A percentile compares a stretch with the other conserved stretches of the same genome.
Conservation (phyloP, 352 stramenopile species). For the Pythium insidiosum region DNA sequence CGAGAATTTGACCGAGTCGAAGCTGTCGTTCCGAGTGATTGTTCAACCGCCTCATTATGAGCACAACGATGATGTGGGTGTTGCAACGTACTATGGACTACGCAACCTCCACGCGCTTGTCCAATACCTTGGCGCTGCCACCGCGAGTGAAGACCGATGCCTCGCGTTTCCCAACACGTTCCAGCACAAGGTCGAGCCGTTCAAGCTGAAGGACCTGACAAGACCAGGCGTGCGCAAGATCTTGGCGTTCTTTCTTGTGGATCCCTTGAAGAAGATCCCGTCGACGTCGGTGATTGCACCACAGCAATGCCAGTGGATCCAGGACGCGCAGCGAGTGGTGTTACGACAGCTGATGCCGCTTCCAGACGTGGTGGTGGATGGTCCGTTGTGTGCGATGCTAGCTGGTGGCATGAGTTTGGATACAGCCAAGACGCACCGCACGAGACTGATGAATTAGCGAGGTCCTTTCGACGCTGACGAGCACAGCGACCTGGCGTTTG, state of each 20-base stretch:
- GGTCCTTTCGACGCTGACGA: no score
- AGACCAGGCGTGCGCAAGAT: conserved; percentile 8
- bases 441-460: no score
- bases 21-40: conserved; percentile 14
- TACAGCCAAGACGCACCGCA: no score
- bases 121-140: conserved; percentile 14
- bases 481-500: no score
- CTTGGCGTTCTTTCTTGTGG: no score
- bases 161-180: conserved; percentile 24
- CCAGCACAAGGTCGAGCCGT: no score
- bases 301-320: conserved; percentile 21
- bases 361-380: no score
- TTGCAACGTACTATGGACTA: conserved; percentile 8
- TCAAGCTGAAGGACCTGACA: conserved; percentile 19
- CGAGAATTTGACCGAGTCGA: conserved; percentile 19
- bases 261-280: no score
- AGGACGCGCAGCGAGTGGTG: no score
- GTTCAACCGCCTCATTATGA: conserved; percentile 5
- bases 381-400: no score
- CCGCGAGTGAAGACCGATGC: conserved; percentile 8
- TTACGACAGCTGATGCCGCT: no score
- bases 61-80: conserved; percentile 4
- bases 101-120: background rate
- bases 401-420: no score
- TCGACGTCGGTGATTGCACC: conserved; percentile 17